Evolutionary conservation across 2,329 filamentous ascomycete genomes (phyloP).

Genomic region (Shiraia sp.): DNA sequence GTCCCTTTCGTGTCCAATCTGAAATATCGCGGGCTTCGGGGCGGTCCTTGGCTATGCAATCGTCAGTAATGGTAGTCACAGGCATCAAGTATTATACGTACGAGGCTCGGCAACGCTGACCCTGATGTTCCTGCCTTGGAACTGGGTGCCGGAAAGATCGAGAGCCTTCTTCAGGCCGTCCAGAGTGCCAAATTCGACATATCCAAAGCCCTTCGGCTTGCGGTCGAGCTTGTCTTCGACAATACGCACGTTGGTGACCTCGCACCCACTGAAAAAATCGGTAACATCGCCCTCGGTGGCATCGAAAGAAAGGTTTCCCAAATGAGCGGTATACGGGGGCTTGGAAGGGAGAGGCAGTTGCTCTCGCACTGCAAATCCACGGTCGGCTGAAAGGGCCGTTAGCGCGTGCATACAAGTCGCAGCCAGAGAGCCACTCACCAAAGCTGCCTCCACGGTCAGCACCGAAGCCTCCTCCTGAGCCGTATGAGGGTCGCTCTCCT

Average conservation of each 20-base stretch:
- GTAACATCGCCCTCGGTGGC: slow-evolving; percentile 80
- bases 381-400: slow-evolving; percentile 25
- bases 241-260: slow-evolving; percentile 88
- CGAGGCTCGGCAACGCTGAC: slow-evolving; percentile 97
- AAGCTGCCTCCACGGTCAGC: slow-evolving; percentile 44
- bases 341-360: slow-evolving; percentile 84
- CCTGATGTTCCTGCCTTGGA: slow-evolving; percentile 87
- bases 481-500: slow-evolving; percentile 54
- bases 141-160: slow-evolving; percentile 75
- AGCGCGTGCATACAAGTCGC: slow-evolving; percentile 14
- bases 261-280: slow-evolving; percentile 83
- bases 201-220: slow-evolving; percentile 97
- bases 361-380: slow-evolving; percentile 61
- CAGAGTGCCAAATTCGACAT: slow-evolving; percentile 87
- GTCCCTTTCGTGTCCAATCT: slow-evolving; percentile 93
- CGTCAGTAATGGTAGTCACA: slow-evolving; percentile 17
- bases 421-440: slow-evolving; percentile 29
- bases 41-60: slow-evolving; percentile 76
- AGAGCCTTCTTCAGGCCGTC: slow-evolving; percentile 93
- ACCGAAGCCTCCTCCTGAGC: slow-evolving; percentile 45
- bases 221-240: slow-evolving; percentile 94
- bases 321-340: slow-evolving; percentile 92
- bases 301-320: slow-evolving; percentile 96
- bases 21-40: slow-evolving; percentile 79
- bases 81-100: slow-evolving; percentile 57